phyloP scores from a whole-genome alignment of 768 basidiomycete genomes.

The Kwoniella dendrophila region DNA sequence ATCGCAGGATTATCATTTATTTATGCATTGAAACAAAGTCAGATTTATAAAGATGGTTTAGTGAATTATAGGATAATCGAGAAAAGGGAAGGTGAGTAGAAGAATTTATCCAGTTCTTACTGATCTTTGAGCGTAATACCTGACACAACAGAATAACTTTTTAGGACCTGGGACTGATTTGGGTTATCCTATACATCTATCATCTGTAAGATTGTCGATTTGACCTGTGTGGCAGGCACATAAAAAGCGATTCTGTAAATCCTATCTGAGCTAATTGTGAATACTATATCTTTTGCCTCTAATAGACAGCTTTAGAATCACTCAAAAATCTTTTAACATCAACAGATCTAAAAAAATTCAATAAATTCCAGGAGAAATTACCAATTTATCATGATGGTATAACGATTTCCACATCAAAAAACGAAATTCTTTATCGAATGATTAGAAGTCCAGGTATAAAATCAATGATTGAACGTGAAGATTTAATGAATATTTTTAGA shows the following conservation, averaged over 20 bases:
- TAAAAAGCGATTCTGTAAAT: too few species aligned
- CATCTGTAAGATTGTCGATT: constrained; percentile 12
- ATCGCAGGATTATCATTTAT: constrained; percentile 31
- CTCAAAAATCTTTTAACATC: constrained; percentile 9
- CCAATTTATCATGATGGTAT: constrained; percentile 23
- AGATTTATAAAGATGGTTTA: constrained; percentile 6
- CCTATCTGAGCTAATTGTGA: not conserved
- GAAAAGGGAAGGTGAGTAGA: constrained; percentile 23
- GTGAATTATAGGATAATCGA: constrained; percentile 26
- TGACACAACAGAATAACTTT: too few species aligned
- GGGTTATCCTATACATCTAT: constrained; percentile 25
- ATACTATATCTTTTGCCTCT: not conserved
- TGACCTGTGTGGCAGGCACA: too few species aligned
- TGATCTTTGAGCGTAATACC: too few species aligned
- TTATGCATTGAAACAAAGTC: constrained; percentile 13
- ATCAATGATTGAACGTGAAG: constrained; percentile 27
- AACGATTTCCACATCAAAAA: constrained; percentile 3
- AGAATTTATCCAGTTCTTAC: too few species aligned
- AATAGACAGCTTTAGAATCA: constrained; percentile 14
- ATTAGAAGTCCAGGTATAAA: constrained; percentile 9
- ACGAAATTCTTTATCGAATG: constrained; percentile 7
- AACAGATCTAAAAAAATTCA: constrained; percentile 3
- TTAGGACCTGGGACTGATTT: not conserved
- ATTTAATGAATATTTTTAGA: constrained; percentile 18
- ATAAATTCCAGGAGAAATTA: constrained; percentile 3